phyloP scores from a whole-genome alignment of 2,329 filamentous ascomycete genomes.

The Cladosporium oxysporum region DNA sequence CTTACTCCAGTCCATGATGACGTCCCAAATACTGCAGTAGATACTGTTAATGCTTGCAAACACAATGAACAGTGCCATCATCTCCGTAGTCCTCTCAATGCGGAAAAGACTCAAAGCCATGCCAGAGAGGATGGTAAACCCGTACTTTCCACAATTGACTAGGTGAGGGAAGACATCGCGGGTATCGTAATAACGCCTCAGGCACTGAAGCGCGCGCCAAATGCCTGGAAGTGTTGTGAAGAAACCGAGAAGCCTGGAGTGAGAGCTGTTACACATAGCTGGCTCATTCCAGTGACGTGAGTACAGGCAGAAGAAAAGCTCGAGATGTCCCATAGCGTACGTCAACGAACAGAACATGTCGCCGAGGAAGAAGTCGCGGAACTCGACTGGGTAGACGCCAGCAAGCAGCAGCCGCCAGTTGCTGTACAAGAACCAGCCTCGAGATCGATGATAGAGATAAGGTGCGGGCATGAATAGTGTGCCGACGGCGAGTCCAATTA shows the following conservation, averaged over 20 bases:
- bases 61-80: conserved; percentile 72
- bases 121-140: conserved; percentile 78
- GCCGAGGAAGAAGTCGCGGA: conserved; percentile 94
- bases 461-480: conserved; percentile 78
- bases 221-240: conserved; percentile 80
- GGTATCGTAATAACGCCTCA: conserved; percentile 86
- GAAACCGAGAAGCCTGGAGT: conserved; percentile 84
- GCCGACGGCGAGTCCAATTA: conserved; percentile 67
- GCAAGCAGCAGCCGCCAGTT: conserved; percentile 86
- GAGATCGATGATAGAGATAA: conserved; percentile 71
- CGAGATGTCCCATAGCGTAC: conserved; percentile 85
- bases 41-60: conserved; percentile 80
- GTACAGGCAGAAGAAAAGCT: conserved; percentile 93
- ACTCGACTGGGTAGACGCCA: conserved; percentile 90
- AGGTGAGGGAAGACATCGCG: conserved; percentile 87
- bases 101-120: conserved; percentile 81
- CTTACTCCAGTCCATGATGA: conserved; percentile 86
- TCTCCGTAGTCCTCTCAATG: conserved; percentile 59
- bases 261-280: conserved; percentile 76
- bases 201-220: conserved; percentile 87
- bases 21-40: conserved; percentile 87
- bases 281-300: conserved; percentile 73
- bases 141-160: conserved; percentile 89
- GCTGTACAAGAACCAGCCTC: conserved; percentile 87
- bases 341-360: conserved; percentile 97